These are phyloP conservation scores for Ogataea corticis DNA, from an alignment of 805 yeast species.

Conservation along the genomic window DNA sequence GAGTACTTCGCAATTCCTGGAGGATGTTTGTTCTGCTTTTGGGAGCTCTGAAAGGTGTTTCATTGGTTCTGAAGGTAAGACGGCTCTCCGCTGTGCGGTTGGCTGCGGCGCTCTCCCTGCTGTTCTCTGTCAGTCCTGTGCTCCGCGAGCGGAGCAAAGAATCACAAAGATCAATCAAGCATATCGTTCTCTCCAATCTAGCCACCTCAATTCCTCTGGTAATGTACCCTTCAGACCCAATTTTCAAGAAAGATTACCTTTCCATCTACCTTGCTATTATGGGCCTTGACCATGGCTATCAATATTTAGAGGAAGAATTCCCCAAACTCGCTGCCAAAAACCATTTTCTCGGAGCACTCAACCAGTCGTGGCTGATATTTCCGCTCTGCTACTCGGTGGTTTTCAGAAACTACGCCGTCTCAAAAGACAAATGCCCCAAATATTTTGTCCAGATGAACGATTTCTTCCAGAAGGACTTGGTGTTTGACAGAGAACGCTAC, in stretches of 20 bases:
- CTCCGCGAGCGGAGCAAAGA: slow-evolving; percentile 1
- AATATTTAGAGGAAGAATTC: slow-evolving; percentile 15
- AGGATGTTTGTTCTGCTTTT: slow-evolving; percentile 5
- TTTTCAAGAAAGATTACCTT: slow-evolving; percentile 18
- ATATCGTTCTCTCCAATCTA: slow-evolving; percentile 10
- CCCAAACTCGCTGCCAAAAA: slow-evolving; percentile 9
- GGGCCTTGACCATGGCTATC: slow-evolving; percentile 21
- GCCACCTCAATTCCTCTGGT: slow-evolving; percentile 13
- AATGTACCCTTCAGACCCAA: slow-evolving; percentile 16
- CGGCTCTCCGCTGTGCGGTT: slow-evolving; percentile 7
- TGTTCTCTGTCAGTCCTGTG: slow-evolving; percentile 18
- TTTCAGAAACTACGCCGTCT: slow-evolving; percentile 12
- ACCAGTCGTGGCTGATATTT: slow-evolving; percentile 24
- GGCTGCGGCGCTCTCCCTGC: slow-evolving; percentile 12
- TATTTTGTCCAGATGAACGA: slow-evolving; percentile 17
- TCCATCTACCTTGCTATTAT: slow-evolving; percentile 19
- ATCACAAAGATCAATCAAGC: not conserved
- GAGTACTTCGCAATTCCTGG: slow-evolving; percentile 9
- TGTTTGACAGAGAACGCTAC: not conserved
- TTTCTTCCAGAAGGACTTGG: slow-evolving; percentile 3
- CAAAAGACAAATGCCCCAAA: slow-evolving; percentile 18
- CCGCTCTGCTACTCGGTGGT: slow-evolving; percentile 23
- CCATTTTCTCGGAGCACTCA: slow-evolving; percentile 5
- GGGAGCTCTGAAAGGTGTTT: not conserved
- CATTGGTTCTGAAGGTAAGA: not conserved